Evolutionary conservation across 768 basidiomycete species (phyloP), one percentile per base, ranked within the genome.

Genomic region (Nevesoporus exiguus): DNA sequence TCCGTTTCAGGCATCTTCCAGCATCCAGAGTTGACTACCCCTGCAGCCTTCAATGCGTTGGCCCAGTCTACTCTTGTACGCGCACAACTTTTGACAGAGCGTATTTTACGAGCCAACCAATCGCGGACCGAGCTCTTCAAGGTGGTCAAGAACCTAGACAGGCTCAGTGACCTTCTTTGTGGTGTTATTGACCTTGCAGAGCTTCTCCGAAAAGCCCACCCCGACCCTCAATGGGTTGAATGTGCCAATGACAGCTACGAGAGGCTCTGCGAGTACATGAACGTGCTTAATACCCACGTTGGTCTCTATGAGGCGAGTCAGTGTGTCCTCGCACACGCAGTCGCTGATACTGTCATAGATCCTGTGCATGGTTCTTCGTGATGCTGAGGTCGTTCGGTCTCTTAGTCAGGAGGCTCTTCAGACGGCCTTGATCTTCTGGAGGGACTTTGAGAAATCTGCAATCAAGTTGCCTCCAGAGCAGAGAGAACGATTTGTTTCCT

Each of bases 171-270:
- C 75, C 79, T 96, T 71, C 76, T 99, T 3, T 99, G 97, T 64
- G 87, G 91, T 11, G 93, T 99, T 56, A 98, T 98, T 57, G 97
- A 99, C 73, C 82, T 98, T 55, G 90, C 93, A 48, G 97, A 99
- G 70, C 80, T 97, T 47, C 79, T 99, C 27, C 82, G 95, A 58
- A 95, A 96, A 66, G 86, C 93, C 0, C 95, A 98, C 74, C 94
- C 96, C 1, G 92, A 97, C 66, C 75, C 77, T 25, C 64, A 71
- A 43, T 98, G 96, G 95, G 80, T 91, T 15, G 78, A 83, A 15
- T 86, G 86, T 47, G 91, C 91, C 42, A 91, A 97, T 66, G 77
- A 80, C 57, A 88, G 90, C 40, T 98, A 98, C 70, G 94, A 93
- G 71, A 83, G 81, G 57, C 76, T 98, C 57, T 98, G 93, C 75